Base-by-base conservation (phyloP, 2,329 filamentous ascomycete species). In the Escovopsis sp. region DNA sequence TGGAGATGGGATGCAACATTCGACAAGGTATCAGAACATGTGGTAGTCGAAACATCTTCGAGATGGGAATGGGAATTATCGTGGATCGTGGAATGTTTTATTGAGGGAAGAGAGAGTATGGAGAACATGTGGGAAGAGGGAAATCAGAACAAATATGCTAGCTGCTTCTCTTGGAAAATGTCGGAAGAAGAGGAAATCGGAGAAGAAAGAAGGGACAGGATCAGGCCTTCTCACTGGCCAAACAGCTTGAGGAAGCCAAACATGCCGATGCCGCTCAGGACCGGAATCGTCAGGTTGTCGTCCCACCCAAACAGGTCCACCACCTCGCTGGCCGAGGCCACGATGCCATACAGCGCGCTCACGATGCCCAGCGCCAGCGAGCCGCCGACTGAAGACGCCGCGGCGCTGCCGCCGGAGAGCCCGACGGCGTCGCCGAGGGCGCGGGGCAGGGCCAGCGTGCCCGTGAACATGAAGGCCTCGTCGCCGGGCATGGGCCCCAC, bases 221-320 rank as follows among this genome's bases (percentile, higher is more conserved):
- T 13, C 7, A 35, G n/a, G 16, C n/a, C n/a, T 12, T 10, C 6
- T 33, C n/a, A 35, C 58, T 67, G 77, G 41, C 80, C 81, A 69
- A 95, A 95, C 39, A 87, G 60, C 65, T 84, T 93, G 53, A 96
- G 70, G 59, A 98, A 95, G 0, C 81, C 83, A 81, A 84, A 94
- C 46, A 98, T 78, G 7, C 88, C 88, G 37, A 86, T 63, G 20
- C 88, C 87, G 57, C 86, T 94, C 39, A 98, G 69, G 24, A 94
- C 78, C 2, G 91, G 91, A 60, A 98, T 98, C 39, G 89, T 96
- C 52, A 98, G 68, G 62, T 98, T 98, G 64, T 98, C 91, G 56
- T 98, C 91, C 83, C 86, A 88, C 38, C 87, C 85, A 58, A 87
- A 95, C 1, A 96, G 56, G 63, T 98, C 87, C 37, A 94, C 71